These are phyloP conservation scores for Perilla frutescens DNA, from an alignment of 257 asterid species.

Conservation along the genomic window DNA sequence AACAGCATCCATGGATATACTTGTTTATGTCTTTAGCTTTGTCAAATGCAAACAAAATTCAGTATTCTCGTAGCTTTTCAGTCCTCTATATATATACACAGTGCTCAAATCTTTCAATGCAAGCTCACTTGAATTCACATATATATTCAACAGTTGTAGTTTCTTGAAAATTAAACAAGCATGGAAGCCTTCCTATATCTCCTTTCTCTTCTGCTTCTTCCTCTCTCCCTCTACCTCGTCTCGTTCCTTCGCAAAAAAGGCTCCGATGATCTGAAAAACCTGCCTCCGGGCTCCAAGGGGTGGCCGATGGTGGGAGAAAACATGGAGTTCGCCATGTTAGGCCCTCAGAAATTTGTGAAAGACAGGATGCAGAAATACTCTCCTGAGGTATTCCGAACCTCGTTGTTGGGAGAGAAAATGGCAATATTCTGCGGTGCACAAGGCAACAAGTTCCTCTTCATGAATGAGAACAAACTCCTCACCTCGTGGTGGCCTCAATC, in stretches of 20 bases:
- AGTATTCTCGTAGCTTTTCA: too few species aligned
- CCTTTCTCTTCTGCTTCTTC: constrained; percentile 46
- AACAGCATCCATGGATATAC: too few species aligned
- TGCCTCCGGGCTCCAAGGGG: constrained; percentile 61
- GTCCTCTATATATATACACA: not conserved
- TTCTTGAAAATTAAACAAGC: not conserved
- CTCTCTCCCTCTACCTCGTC: constrained; percentile 43
- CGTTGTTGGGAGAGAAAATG: constrained; percentile 59
- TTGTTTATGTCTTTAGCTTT: too few species aligned
- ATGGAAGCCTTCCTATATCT: constrained; percentile 48
- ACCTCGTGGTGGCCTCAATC: constrained; percentile 63
- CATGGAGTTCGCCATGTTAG: constrained; percentile 46
- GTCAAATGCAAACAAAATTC: too few species aligned
- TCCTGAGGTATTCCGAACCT: constrained; percentile 50
- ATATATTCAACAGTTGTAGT: not conserved
- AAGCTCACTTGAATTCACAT: not conserved
- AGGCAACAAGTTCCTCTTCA: constrained; percentile 68
- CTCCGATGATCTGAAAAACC: constrained; percentile 24
- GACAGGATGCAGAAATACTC: constrained; percentile 60
- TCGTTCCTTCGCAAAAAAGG: constrained; percentile 25
- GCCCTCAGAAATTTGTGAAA: constrained; percentile 53
- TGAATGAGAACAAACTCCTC: constrained; percentile 53
- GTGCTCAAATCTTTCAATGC: not conserved
- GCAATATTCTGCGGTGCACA: constrained; percentile 62
- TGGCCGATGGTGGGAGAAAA: constrained; percentile 75